Base-by-base conservation (phyloP, 2,329 filamentous ascomycete genomes). In the Neonectria faginata region DNA sequence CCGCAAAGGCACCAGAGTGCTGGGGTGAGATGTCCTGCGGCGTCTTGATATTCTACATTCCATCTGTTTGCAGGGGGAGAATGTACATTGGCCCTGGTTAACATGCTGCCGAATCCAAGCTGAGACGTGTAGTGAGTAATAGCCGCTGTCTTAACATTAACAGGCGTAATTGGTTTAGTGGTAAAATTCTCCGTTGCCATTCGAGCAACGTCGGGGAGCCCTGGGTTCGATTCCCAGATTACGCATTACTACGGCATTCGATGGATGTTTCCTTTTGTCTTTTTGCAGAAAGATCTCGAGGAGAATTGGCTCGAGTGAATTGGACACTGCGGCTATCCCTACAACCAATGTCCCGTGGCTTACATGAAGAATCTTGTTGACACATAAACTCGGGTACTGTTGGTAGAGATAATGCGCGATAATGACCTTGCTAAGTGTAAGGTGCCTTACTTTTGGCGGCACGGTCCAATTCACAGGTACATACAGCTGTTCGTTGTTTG, bases 101-200 rank as follows among this genome's bases (percentile, higher is more conserved):
- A 25, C 25, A 25, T 25, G 25, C 5, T 6, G 29, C 9, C 6
- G 29, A 29, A 29, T 36, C 14, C 16, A 5, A 16, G 33, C 5
- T 36, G 14, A 5, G 12, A 5, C 1, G 4, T 3, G 2, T 6
- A 5, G 14, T 16, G 2, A 16, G 33, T 36, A 36, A 14, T 36
- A 36, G 1, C 4, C 14, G 14, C 3, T 16, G 7, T 3, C n/a
- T 1, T 3, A 6, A 8, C 18, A 36, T 20, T 10, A 33, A 51
- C n/a, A 31, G 36, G 48, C 48, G 48, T 51, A n/a, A 51, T 51
- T 51, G 48, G 48, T 51, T 51, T 51, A 51, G 48, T 51, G 48
- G 48, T 51, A 51, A 51, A 51, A 51, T 51, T 51, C 48, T 51
- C 48, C 48, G 48, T 51, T 51, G 48, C 48, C 48, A 51, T 51